Evolutionary conservation across 2,329 filamentous ascomycete genomes (phyloP).

Genomic region (Arthrobotrys pseudoclavata): DNA sequence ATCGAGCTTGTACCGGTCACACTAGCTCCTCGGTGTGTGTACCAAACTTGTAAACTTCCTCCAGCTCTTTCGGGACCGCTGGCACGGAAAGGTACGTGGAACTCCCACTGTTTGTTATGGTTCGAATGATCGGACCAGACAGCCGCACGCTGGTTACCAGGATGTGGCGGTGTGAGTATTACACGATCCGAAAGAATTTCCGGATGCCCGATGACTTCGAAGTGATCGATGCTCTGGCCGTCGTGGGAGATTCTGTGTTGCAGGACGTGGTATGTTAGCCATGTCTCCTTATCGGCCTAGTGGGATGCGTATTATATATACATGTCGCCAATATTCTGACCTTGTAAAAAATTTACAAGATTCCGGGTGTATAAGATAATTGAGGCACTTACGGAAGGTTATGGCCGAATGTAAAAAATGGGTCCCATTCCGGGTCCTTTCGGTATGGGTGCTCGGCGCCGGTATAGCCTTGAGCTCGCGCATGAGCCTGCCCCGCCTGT

Average conservation of each 20-base stretch:
- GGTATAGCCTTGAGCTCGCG: slow-evolving; percentile 53
- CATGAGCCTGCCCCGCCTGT: slow-evolving; percentile 49
- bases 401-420: slow-evolving; percentile 44
- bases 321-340: not conserved
- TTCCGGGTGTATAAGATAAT: not conserved
- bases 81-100: slow-evolving; percentile 87
- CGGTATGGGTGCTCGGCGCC: slow-evolving; percentile 50
- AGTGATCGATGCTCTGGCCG: slow-evolving; percentile 71
- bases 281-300: slow-evolving; percentile 39
- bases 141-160: slow-evolving; percentile 85
- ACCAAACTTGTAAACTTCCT: slow-evolving; percentile 93
- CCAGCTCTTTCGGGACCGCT: slow-evolving; percentile 86
- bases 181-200: slow-evolving; percentile 87
- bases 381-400: slow-evolving; percentile 46
- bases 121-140: slow-evolving; percentile 80
- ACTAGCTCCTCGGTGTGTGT: slow-evolving; percentile 60
- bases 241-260: slow-evolving; percentile 75
- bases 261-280: slow-evolving; percentile 42
- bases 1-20: slow-evolving; percentile 71
- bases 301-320: not conserved
- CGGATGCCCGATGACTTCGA: slow-evolving; percentile 72
- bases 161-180: slow-evolving; percentile 88
- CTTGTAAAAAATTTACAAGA: too few species aligned
- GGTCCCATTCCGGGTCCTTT: slow-evolving; percentile 35
- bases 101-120: slow-evolving; percentile 79